A percentile compares a stretch with the other conserved stretches of the same genome.
Evolutionary conservation across 306 rosid species (phyloP).

Genomic region (Trifolium fragiferum): DNA sequence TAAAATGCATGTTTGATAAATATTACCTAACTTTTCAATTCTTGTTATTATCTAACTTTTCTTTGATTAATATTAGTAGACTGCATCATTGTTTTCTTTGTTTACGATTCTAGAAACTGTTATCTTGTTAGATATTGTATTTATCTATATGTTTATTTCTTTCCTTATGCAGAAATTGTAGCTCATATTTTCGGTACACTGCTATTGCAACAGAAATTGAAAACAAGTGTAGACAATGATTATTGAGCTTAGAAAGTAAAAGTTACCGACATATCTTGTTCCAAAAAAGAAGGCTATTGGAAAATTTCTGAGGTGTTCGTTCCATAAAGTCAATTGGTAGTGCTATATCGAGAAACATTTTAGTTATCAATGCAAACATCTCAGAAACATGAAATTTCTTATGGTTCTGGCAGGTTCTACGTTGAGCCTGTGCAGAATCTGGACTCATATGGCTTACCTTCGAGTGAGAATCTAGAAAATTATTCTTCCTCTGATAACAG

Average conservation of each 20-base stretch:
- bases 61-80: background rate
- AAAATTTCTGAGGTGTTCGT: conserved; percentile 5
- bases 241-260: conserved; percentile 15
- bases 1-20: background rate
- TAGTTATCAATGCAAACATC: conserved; percentile 63
- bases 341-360: conserved; percentile 31
- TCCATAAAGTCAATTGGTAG: conserved; percentile 24
- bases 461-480: conserved; percentile 50
- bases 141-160: conserved; percentile 33
- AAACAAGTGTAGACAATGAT: conserved; percentile 26
- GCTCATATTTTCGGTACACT: conserved; percentile 11
- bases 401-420: conserved; percentile 52
- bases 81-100: conserved; percentile 31
- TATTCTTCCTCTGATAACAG: conserved; percentile 57
- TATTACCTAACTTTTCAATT: background rate
- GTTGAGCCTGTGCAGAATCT: conserved; percentile 59
- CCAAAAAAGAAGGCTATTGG: conserved; percentile 22
- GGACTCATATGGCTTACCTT: conserved; percentile 54
- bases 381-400: conserved; percentile 52
- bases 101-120: conserved; percentile 4
- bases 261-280: background rate
- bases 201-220: conserved; percentile 3
- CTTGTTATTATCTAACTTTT: background rate
- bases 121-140: conserved; percentile 33
- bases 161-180: conserved; percentile 53